Percentiles rank a stretch among this genome's conserved stretches.
These are phyloP conservation scores for Allium fistulosum DNA, from an alignment of 106 monocot genomes.

Conservation along the genomic window DNA sequence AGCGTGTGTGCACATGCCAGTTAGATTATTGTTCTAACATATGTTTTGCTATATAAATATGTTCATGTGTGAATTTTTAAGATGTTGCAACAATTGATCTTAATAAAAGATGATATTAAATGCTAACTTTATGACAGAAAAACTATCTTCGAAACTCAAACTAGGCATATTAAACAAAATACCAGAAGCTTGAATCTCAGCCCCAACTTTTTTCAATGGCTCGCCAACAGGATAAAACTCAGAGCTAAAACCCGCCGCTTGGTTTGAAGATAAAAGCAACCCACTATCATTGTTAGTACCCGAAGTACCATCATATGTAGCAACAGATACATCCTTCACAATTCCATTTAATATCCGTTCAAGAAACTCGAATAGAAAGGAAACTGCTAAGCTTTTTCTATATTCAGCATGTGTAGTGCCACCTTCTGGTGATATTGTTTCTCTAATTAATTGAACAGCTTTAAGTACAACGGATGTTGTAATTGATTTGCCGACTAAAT, in stretches of 20 bases:
- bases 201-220: slow-evolving; percentile 56
- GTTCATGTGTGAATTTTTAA: too few relatives aligned
- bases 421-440: slow-evolving; percentile 36
- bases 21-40: too few relatives aligned
- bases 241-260: slow-evolving; percentile 27
- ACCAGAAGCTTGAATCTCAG: slow-evolving; percentile 92
- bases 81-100: too few relatives aligned
- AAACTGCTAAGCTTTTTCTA: slow-evolving; percentile 57
- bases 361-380: slow-evolving; percentile 69
- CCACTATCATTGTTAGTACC: slow-evolving; percentile 7
- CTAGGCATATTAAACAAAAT: background rate
- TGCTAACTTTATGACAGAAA: too few relatives aligned
- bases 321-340: slow-evolving; percentile 3
- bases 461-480: slow-evolving; percentile 43
- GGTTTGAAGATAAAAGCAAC: slow-evolving; percentile 35
- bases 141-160: too few relatives aligned
- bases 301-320: background rate
- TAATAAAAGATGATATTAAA: too few relatives aligned
- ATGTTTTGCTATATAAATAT: too few relatives aligned
- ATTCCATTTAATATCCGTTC: slow-evolving; percentile 17
- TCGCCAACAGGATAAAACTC: slow-evolving; percentile 66
- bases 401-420: slow-evolving; percentile 46
- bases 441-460: slow-evolving; percentile 46
- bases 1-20: too few relatives aligned
- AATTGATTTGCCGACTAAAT: slow-evolving; percentile 40